Conservation (phyloP, 225 moss, liverwort and hornwort genomes). For the Antitrichia curtipendula region DNA sequence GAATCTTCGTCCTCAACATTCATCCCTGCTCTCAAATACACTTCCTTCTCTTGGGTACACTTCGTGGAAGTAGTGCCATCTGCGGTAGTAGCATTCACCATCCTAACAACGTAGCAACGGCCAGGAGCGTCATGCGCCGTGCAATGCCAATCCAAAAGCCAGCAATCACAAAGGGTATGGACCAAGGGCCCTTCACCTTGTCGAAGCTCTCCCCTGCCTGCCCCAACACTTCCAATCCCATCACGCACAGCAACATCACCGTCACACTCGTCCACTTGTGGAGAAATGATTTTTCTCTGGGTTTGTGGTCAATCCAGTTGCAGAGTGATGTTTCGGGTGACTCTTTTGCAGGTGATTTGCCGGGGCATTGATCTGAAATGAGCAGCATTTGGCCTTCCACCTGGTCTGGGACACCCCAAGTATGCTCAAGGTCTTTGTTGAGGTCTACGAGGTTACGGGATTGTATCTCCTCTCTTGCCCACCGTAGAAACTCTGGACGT, state of each 20-base stretch:
- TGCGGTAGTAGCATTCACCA: not conserved
- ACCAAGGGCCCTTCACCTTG: conserved; percentile 9
- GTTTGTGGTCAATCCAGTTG: not conserved
- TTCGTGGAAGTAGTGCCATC: not conserved
- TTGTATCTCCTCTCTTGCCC: conserved; percentile 15
- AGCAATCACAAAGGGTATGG: conserved; percentile 6
- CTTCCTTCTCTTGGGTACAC: not conserved
- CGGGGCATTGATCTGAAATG: not conserved
- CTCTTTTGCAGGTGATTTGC: not conserved
- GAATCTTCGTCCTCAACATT: not conserved
- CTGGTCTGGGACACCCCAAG: not conserved
- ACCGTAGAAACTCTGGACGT: not conserved
- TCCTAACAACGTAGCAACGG: not conserved
- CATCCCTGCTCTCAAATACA: not conserved
- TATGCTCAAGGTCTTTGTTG: not conserved
- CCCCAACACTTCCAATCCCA: not conserved
- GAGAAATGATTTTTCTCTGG: not conserved
- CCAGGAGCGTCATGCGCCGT: conserved; percentile 6
- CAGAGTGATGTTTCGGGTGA: not conserved
- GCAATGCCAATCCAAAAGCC: conserved; percentile 32
- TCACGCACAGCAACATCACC: not conserved
- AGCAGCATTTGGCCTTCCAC: conserved; percentile 5
- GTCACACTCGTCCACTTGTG: not conserved
- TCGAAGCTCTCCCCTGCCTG: conserved; percentile 15
- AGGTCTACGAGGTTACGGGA: not conserved